Conservation (phyloP, 148 eudicot genomes). For the Fallopia convolvulus region DNA sequence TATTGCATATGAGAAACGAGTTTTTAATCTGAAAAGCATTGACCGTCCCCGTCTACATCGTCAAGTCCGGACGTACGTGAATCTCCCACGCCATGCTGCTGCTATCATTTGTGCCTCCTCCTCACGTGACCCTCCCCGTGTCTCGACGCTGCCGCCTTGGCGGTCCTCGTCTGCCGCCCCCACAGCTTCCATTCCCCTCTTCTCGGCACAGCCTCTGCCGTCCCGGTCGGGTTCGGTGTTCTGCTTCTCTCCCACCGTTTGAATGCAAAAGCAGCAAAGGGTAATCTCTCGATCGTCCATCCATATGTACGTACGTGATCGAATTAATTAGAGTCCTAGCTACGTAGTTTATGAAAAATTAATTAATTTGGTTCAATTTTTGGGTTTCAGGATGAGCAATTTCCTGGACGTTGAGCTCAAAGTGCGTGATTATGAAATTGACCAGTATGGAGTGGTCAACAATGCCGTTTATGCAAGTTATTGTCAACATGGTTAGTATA, state of each 20-base stretch:
- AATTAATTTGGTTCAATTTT: not conserved
- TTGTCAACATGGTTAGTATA: constrained; percentile 69
- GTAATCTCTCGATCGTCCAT: constrained; percentile 20
- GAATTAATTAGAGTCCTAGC: too few relatives aligned
- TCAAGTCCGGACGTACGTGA: too few relatives aligned
- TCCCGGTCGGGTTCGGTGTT: not conserved
- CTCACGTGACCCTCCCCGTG: not conserved
- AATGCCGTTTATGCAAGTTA: constrained; percentile 80
- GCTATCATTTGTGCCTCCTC: not conserved
- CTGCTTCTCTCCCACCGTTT: constrained; percentile 18
- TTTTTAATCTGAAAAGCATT: too few relatives aligned
- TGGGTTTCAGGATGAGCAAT: constrained; percentile 40
- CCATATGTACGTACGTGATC: too few relatives aligned
- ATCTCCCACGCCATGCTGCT: not conserved
- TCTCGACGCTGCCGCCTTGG: not conserved
- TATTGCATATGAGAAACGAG: too few relatives aligned
- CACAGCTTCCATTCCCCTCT: too few relatives aligned
- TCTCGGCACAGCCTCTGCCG: not conserved
- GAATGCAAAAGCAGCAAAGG: constrained; percentile 47
- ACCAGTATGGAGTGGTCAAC: constrained; percentile 94
- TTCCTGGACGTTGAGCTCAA: constrained; percentile 57
- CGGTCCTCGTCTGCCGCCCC: not conserved
- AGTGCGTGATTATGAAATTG: constrained; percentile 84
- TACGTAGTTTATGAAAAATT: too few relatives aligned
- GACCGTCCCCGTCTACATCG: too few relatives aligned